Evolutionary conservation across 2,329 filamentous ascomycete species (phyloP), one percentile per base, ranked within the genome.

Genomic region (Xylaria sp.): DNA sequence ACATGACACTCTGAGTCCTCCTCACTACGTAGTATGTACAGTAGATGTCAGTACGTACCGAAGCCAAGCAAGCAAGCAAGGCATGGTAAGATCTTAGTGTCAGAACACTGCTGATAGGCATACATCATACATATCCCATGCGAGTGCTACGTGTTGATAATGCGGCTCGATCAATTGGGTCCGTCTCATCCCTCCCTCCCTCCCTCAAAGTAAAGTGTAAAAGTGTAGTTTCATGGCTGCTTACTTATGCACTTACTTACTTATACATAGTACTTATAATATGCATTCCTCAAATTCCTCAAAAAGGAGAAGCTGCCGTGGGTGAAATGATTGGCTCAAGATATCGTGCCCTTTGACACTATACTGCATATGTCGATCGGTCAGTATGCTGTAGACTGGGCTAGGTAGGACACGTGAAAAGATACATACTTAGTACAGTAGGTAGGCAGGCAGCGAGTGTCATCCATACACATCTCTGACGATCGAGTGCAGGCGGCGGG

Each of bases 141-240:
- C 23, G 37, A 58, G 32, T 69, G 66, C 58, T 32, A 69, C 66
- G 23, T 40, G 37, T 66, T 69, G 66, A 69, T 69, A 65, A 65
- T 66, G 66, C 51, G 51, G n/a, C 62, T 62, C 44, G 62, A 69
- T 69, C 66, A 29, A 65, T 69, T 66, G 62, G 55, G 47, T 16
- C 37, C 60, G 5, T 18, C 16, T n/a, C n/a, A n/a, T n/a, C n/a
- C n/a, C n/a, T n/a, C n/a, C n/a, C n/a, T n/a, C n/a, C n/a, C n/a
- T n/a, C n/a, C n/a, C n/a, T n/a, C n/a, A n/a, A n/a, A n/a, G n/a
- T n/a, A n/a, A n/a, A n/a, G n/a, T n/a, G 12, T 42, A 1, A 42
- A 18, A 42, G 40, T 42, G 10, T 42, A 18, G 25, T 42, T 16
- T 55, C 29, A 29, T 58, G 63, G 63, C 32, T 59, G 53, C 53